Evolutionary conservation across 768 basidiomycete species (phyloP), one percentile per base, ranked within the genome.

Genomic region (Leccinum subgranulosum): DNA sequence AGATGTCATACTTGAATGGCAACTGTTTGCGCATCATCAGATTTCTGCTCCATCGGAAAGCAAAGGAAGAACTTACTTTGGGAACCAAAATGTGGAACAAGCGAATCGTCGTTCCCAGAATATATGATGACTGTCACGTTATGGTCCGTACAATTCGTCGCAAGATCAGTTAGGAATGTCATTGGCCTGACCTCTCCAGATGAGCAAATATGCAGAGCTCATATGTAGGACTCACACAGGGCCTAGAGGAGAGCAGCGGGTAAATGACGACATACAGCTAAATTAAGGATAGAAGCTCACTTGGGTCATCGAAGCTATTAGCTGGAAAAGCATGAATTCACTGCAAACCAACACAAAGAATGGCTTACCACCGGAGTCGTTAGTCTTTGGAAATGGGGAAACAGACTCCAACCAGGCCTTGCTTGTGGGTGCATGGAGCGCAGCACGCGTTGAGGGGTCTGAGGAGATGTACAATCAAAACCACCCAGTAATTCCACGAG

Each of bases 41-140:
- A 48, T 49, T 36, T 17, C 6, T 39, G 36, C 2, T 15, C 15
- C 34, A 25, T 34, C 15, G 6, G 12, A 6, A 17, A 33, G 11
- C 11, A 49, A 50, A 7, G 23, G 15, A 6, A 14, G 11, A 25
- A 57, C 78, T 6, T 66, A 86, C 86, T 70, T 77, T 88, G 85
- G 31, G 84, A 83, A 9, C 84, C 79, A 41, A 79, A 73, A 60
- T 87, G 86, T 2, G 86, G 72, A 55, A 86, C 75, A 8, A 87
- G 78, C 2, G 82, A 73, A 65, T 90, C 87, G 57, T 87, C 83
- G 63, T 88, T 88, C 4, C 86, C 87, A 17, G 86, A 86, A 64
- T 75, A 87, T 19, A 88, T 68, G 9, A 88, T 69, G 15, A 87
- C 69, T 1, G 74, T 69, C 14, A 88, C 64, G 21, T 72, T 66